Conservation (phyloP, 257 asterid genomes). For the Handroanthus guayacan region DNA sequence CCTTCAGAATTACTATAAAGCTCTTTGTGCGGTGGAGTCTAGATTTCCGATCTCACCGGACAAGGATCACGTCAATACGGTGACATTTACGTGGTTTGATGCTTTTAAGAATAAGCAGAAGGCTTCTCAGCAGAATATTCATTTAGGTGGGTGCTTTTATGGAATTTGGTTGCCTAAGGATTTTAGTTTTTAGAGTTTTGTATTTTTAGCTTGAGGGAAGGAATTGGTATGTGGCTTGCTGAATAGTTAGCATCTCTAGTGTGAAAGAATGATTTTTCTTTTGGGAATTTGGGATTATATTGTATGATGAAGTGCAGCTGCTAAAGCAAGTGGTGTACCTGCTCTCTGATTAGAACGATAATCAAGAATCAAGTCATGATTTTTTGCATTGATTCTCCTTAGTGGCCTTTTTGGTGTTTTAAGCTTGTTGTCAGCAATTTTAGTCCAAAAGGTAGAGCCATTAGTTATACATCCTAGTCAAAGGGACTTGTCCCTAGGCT, state of each 20-base stretch:
- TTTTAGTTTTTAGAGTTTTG: not conserved
- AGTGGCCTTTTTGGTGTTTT: not conserved
- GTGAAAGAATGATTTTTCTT: not conserved
- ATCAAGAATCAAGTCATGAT: not conserved
- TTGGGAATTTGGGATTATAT: not conserved
- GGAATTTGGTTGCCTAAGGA: not conserved
- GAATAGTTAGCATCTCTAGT: not conserved
- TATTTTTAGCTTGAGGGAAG: not conserved
- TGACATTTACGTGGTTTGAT: slow-evolving; percentile 65
- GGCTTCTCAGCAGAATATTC: slow-evolving; percentile 65
- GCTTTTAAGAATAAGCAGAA: slow-evolving; percentile 60
- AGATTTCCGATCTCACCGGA: slow-evolving; percentile 68
- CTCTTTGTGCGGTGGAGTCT: slow-evolving; percentile 69
- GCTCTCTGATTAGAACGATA: not conserved
- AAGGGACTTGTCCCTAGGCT: not conserved
- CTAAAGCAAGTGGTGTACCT: not conserved
- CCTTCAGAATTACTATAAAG: slow-evolving; percentile 62
- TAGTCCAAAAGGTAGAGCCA: not conserved
- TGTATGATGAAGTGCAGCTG: not conserved
- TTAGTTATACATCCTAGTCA: not conserved
- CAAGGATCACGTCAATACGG: slow-evolving; percentile 59
- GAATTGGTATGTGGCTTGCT: not conserved
- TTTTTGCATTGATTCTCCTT: not conserved
- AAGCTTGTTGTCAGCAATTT: not conserved
- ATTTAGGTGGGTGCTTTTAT: slow-evolving; percentile 51